phyloP scores from a whole-genome alignment of 2,329 filamentous ascomycete genomes.

The Colletotrichum lupini region DNA sequence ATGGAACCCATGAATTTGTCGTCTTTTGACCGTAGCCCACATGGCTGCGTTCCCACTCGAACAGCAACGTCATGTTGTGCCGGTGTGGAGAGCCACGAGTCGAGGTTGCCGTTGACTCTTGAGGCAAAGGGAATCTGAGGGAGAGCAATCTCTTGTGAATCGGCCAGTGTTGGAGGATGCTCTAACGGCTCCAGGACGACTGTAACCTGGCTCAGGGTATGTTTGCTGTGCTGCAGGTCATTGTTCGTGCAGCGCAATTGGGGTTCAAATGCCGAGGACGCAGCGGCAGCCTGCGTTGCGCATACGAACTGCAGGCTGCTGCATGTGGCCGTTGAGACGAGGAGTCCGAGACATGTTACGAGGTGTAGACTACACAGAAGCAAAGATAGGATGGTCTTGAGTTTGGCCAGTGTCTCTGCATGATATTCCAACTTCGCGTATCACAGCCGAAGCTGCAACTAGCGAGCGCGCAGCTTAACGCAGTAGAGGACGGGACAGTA shows the following conservation, averaged over 20 bases:
- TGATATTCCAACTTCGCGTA: not conserved
- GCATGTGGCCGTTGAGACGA: conserved; percentile 11
- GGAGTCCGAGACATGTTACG: conserved; percentile 16
- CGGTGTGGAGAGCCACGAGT: conserved; percentile 12
- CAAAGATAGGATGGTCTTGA: not conserved
- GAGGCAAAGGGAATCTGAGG: not conserved
- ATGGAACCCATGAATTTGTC: not conserved
- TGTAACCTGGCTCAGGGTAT: not conserved
- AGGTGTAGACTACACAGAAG: not conserved
- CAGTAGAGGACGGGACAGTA: not conserved
- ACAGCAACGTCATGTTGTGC: conserved; percentile 16
- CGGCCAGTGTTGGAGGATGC: not conserved
- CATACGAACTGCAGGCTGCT: conserved; percentile 5
- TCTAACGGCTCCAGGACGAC: not conserved
- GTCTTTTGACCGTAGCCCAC: not conserved
- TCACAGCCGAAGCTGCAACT: not conserved
- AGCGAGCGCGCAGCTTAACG: not conserved
- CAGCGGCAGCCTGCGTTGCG: conserved; percentile 4
- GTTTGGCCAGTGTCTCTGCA: not conserved
- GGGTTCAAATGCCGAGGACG: conserved; percentile 11
- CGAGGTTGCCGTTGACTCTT: not conserved
- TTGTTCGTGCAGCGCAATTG: not conserved
- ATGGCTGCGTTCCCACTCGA: conserved; percentile 6
- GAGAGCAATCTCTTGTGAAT: not conserved
- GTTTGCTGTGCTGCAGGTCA: not conserved